phyloP scores from a whole-genome alignment of 2,329 filamentous ascomycete genomes.

The Apiospora kogelbergensis region DNA sequence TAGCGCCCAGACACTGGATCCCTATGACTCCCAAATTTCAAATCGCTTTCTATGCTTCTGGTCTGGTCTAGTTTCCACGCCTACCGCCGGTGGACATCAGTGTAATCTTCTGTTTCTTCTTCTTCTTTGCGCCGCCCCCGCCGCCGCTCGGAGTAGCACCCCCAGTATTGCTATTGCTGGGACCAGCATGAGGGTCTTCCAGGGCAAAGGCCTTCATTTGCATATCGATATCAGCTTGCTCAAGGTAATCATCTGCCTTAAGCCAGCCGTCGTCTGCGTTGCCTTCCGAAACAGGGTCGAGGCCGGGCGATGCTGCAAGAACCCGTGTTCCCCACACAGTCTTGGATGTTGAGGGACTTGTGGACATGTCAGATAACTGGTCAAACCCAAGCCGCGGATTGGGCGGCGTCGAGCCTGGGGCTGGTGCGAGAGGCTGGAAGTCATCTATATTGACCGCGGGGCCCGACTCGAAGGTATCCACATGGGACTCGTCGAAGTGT shows the following conservation, averaged over 20 bases:
- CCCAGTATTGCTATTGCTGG: conserved; percentile 33
- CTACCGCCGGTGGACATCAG: conserved; percentile 68
- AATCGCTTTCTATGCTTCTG: conserved; percentile 3
- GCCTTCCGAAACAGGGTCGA: conserved; percentile 40
- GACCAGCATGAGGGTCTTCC: conserved; percentile 25
- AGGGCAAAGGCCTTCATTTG: conserved; percentile 57
- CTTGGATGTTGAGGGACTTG: conserved; percentile 71
- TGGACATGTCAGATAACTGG: conserved; percentile 74
- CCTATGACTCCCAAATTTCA: background rate
- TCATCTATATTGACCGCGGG: conserved; percentile 56
- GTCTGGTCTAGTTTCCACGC: conserved; percentile 16
- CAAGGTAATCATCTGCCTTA: conserved; percentile 74
- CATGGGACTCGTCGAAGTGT: conserved; percentile 35
- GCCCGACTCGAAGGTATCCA: conserved; percentile 39
- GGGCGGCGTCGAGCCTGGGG: conserved; percentile 52
- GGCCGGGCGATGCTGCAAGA: conserved; percentile 59
- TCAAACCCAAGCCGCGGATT: conserved; percentile 62
- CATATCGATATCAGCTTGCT: conserved; percentile 56
- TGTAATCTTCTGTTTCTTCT: conserved; percentile 72
- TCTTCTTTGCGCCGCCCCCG: conserved; percentile 57
- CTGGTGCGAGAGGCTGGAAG: conserved; percentile 61
- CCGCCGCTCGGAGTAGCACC: conserved; percentile 32
- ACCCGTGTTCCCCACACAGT: conserved; percentile 93
- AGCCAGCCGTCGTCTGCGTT: conserved; percentile 79
- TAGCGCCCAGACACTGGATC: background rate